Percentiles rank a stretch among this genome's conserved stretches.
phyloP scores from a whole-genome alignment of 371 early-diverging fungal species.

The Mortierella sp. region DNA sequence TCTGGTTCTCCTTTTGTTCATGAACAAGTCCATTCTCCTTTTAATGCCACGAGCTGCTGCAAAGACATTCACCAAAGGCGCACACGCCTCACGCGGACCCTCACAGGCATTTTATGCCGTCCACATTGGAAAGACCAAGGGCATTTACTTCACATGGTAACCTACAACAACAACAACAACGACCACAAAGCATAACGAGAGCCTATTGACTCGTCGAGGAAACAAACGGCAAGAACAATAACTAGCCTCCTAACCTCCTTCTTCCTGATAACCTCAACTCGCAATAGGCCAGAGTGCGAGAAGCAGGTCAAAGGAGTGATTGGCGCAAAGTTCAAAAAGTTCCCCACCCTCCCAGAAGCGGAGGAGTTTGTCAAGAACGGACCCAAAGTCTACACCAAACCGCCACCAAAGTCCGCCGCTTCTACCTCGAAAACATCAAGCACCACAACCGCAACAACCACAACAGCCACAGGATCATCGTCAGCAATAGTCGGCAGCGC shows the following conservation, averaged over 20 bases:
- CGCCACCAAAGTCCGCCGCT: slow-evolving; percentile 1
- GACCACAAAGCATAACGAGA: neutral
- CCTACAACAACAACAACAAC: neutral
- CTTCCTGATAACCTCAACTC: neutral
- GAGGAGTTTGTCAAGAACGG: slow-evolving; percentile 57
- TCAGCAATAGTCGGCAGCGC: neutral
- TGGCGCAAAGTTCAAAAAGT: slow-evolving; percentile 74
- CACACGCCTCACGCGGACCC: slow-evolving; percentile 21
- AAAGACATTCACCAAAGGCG: slow-evolving; percentile 2
- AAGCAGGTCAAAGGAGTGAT: slow-evolving; percentile 65
- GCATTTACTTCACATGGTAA: slow-evolving; percentile 71
- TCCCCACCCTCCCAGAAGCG: slow-evolving; percentile 65
- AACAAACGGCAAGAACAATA: neutral
- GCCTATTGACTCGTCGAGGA: neutral
- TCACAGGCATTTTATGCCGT: slow-evolving; percentile 70
- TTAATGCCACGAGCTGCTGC: slow-evolving; percentile 53
- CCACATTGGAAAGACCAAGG: slow-evolving; percentile 64
- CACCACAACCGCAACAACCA: neutral
- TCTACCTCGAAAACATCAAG: neutral
- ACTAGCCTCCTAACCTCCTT: neutral
- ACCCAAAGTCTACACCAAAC: slow-evolving; percentile 28
- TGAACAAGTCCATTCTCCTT: slow-evolving; percentile 28
- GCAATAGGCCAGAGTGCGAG: slow-evolving; percentile 71
- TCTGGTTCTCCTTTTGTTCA: slow-evolving; percentile 4
- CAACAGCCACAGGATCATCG: slow-evolving; percentile 4